These are phyloP conservation scores for Pezicula rhizophila DNA, from an alignment of 2,329 filamentous ascomycete genomes.

Conservation along the genomic window DNA sequence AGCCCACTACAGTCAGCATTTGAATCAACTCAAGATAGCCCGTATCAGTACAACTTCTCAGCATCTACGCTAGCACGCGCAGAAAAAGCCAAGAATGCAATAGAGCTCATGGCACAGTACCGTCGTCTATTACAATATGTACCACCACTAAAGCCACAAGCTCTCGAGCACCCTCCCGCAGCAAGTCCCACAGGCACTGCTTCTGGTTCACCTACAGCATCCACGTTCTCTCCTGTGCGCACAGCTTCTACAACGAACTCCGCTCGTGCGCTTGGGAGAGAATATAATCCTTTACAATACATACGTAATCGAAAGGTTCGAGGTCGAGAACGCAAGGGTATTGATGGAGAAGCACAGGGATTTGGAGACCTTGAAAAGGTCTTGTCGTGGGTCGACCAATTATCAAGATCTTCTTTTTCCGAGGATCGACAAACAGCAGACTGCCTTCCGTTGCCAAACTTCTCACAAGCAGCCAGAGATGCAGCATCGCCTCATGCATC, in stretches of 20 bases:
- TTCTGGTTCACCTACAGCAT: slow-evolving; percentile 32
- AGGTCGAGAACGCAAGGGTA: slow-evolving; percentile 66
- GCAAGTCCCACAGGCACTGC: slow-evolving; percentile 32
- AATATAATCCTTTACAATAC: slow-evolving; percentile 88
- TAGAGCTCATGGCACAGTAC: slow-evolving; percentile 84
- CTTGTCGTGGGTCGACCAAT: slow-evolving; percentile 68
- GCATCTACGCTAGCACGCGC: slow-evolving; percentile 74
- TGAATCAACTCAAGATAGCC: slow-evolving; percentile 35
- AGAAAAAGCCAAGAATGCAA: slow-evolving; percentile 75
- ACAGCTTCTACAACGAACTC: slow-evolving; percentile 29
- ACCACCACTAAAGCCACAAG: slow-evolving; percentile 59
- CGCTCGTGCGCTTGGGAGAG: slow-evolving; percentile 49
- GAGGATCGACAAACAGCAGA: slow-evolving; percentile 22
- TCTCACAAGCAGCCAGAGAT: slow-evolving; percentile 25
- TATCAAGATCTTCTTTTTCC: slow-evolving; percentile 30
- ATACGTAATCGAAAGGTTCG: slow-evolving; percentile 86
- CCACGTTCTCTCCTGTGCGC: slow-evolving; percentile 30
- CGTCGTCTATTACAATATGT: slow-evolving; percentile 71
- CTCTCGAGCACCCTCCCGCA: slow-evolving; percentile 30
- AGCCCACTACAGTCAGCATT: slow-evolving; percentile 44
- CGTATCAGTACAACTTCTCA: slow-evolving; percentile 64
- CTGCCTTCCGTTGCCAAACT: slow-evolving; percentile 36
- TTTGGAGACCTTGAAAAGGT: slow-evolving; percentile 72
- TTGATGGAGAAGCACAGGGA: slow-evolving; percentile 69
- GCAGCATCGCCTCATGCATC: slow-evolving; percentile 23